phyloP scores from a whole-genome alignment of 2,329 filamentous ascomycete species.

The Dactylellina haptotyla region DNA sequence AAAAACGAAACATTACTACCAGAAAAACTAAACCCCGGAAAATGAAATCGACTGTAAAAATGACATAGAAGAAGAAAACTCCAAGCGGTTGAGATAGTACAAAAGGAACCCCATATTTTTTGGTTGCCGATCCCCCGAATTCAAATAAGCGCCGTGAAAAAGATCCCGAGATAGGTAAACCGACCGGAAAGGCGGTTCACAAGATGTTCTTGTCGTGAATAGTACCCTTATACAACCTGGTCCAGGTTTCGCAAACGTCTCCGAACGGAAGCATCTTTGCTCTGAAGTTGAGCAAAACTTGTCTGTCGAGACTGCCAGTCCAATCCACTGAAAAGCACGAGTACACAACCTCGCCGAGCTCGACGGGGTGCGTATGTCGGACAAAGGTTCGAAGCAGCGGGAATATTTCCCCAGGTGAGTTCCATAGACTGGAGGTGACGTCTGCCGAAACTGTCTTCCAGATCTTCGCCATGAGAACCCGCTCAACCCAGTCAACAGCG shows the following conservation, averaged over 20 bases:
- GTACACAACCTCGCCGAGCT: conserved; percentile 29
- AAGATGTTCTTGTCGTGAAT: conserved; percentile 47
- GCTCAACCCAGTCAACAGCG: conserved; percentile 45
- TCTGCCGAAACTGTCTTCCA: conserved; percentile 41
- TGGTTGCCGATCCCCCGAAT: neutral
- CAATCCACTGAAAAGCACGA: conserved; percentile 27
- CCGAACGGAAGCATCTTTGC: conserved; percentile 40
- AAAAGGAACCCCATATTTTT: neutral
- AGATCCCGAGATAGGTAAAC: neutral
- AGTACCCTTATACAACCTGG: conserved; percentile 45
- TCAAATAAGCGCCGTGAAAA: neutral
- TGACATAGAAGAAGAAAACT: neutral
- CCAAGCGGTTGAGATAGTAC: neutral
- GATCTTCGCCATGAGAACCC: conserved; percentile 47
- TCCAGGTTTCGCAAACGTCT: conserved; percentile 49
- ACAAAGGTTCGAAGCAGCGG: conserved; percentile 46
- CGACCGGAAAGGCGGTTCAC: neutral
- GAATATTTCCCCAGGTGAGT: conserved; percentile 41
- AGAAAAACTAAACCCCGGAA: neutral
- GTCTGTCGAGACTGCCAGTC: conserved; percentile 17
- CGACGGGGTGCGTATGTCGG: conserved; percentile 39
- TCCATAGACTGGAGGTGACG: conserved; percentile 33
- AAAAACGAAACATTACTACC: neutral
- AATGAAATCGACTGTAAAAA: neutral
- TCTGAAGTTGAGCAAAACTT: conserved; percentile 34